Evolutionary conservation across 768 basidiomycete genomes (phyloP).

Genomic region (Phanerochaete carnosa): DNA sequence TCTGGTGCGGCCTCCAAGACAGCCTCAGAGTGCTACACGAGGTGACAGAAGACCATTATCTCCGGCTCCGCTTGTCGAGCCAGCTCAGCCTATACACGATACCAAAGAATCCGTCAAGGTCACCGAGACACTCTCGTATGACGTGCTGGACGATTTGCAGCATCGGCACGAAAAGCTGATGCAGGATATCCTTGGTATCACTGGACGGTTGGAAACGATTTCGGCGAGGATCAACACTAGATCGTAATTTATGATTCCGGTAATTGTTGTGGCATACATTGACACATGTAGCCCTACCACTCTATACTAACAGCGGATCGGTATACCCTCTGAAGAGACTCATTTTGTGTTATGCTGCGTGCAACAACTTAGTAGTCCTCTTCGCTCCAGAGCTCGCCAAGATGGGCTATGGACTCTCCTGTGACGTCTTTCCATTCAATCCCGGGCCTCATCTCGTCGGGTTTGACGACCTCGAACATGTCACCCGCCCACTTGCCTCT

Average conservation of each 20-base stretch:
- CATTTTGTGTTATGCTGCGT: too few species aligned
- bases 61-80: not conserved
- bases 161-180: constrained; percentile 19
- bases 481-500: not conserved
- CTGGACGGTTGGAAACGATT: constrained; percentile 13
- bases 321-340: not conserved
- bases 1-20: not conserved
- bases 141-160: constrained; percentile 20
- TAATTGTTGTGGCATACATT: not conserved
- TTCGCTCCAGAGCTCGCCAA: not conserved
- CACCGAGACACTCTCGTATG: constrained; percentile 9
- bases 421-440: not conserved
- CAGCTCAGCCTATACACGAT: not conserved
- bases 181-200: constrained; percentile 20
- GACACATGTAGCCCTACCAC: constrained; percentile 7
- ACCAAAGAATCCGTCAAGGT: not conserved
- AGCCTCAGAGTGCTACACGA: too few species aligned
- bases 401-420: not conserved
- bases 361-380: too few species aligned
- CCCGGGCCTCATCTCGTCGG: not conserved
- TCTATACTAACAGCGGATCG: not conserved
- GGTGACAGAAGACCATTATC: not conserved
- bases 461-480: not conserved
- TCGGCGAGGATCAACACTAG: not conserved
- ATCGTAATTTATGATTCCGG: not conserved